Evolutionary conservation across 2,329 filamentous ascomycete species (phyloP), one percentile per base, ranked within the genome.

Genomic region (Aspergillus luchuensis): DNA sequence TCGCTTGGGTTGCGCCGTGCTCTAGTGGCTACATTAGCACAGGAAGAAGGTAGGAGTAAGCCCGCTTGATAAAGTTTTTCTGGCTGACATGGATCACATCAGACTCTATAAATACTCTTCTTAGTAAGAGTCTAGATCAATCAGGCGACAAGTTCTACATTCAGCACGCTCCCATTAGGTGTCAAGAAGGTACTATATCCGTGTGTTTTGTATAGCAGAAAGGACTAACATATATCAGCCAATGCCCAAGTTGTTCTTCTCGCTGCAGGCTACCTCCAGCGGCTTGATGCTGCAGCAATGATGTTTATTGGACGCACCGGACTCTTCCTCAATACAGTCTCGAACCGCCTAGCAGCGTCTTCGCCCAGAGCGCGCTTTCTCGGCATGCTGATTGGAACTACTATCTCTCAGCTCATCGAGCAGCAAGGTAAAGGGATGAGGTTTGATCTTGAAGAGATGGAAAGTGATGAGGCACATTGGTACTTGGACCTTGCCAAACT

Each of bases 121-220:
- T 58, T 87, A 92, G 68, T 25, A 91, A 87, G 70, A 85, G 83
- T 52, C 79, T 97, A 52, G 81, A 80, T 41, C 85, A 89, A 52
- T 97, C 98, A 74, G 91, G 91, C 1, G 93, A 97, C 68, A 87
- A 90, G 53, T 80, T 98, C 10, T 96, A 92, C 69, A 92, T 98
- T 67, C 90, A 87, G 60, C 92, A 98, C 75, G 86, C 90, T 0
- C 89, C 93, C 5, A 85, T 90, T n/a, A 72, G 95, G 41, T 90
- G 93, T 70, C 95, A 99, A 82, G 91, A 98, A 84, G 89, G 92
- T 91, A 77, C 11, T 4, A 11, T 30, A 4, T n/a, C 15, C 7
- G 8, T 4, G 2, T 8, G 13, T 13, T 17, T 5, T 4, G 8
- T 25, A 17, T 17, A 21, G 28, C 1, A 8, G 28, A 13, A 5